Percentiles rank a stretch among this genome's conserved stretches.
These are phyloP conservation scores for Chlorella ohadii DNA, from an alignment of 139 green algal species.

Conservation along the genomic window DNA sequence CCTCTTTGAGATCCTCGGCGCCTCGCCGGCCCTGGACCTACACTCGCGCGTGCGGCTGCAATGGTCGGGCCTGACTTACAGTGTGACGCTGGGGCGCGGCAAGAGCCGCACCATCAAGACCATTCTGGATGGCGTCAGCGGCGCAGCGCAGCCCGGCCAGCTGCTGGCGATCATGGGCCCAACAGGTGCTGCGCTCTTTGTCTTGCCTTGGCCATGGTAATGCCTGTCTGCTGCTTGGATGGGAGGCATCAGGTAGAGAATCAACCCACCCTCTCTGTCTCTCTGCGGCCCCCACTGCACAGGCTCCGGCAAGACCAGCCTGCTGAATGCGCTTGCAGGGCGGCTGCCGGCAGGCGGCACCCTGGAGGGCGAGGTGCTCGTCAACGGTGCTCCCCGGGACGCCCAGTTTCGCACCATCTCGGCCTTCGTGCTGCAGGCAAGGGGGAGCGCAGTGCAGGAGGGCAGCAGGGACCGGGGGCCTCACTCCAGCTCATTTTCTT, in stretches of 20 bases:
- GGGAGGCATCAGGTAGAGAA: no score
- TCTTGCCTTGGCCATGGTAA: no score
- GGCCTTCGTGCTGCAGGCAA: constrained; percentile 40
- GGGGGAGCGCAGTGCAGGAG: neutral
- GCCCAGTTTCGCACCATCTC: constrained; percentile 18
- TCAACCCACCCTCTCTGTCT: no score
- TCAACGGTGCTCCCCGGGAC: constrained; percentile 37
- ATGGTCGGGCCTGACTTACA: constrained; percentile 46
- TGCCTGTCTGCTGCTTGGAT: no score
- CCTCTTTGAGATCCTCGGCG: no score
- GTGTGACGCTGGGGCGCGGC: constrained; percentile 15
- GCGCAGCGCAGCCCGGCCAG: constrained; percentile 27
- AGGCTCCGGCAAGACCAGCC: constrained; percentile 48
- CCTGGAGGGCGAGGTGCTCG: constrained; percentile 45
- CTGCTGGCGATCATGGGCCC: constrained; percentile 55
- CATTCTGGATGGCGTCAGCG: constrained; percentile 41
- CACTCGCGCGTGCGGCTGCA: constrained; percentile 5
- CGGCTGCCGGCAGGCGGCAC: constrained; percentile 30
- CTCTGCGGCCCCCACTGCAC: no score
- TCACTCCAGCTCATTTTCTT: no score
- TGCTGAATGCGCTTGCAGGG: constrained; percentile 53
- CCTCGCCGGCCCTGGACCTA: no score
- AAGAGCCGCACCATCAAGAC: constrained; percentile 3
- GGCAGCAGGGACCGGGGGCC: no score
- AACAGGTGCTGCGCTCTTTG: neutral